Percentiles rank a stretch among this genome's conserved stretches.
Evolutionary conservation across 371 early-diverging fungal species (phyloP).

Genomic region (Mucor plumbeus): DNA sequence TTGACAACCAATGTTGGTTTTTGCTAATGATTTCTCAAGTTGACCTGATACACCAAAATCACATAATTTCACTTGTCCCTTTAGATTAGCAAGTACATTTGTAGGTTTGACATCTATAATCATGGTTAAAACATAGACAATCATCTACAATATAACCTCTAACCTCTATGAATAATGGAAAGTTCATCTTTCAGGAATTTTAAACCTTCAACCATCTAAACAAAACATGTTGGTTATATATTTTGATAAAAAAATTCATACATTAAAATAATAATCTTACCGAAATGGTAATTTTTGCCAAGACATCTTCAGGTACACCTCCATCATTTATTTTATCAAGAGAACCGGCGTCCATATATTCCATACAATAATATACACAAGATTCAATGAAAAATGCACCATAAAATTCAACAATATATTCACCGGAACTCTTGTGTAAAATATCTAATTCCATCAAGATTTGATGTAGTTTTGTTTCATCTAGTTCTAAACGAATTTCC

Average conservation of each 20-base stretch:
- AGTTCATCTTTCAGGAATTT: conserved; percentile 89
- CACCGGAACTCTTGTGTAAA: conserved; percentile 83
- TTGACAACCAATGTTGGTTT: conserved; percentile 94
- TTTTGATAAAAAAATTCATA: too few species aligned
- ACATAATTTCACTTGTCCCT: conserved; percentile 92
- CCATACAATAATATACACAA: conserved; percentile 95
- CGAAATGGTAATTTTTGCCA: conserved; percentile 78
- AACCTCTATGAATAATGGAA: conserved; percentile 86
- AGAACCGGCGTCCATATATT: conserved; percentile 95
- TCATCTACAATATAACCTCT: neutral
- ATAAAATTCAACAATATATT: conserved; percentile 95
- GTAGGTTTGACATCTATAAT: conserved; percentile 91
- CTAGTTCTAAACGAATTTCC: conserved; percentile 92
- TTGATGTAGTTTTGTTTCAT: conserved; percentile 68
- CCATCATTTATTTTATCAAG: conserved; percentile 84
- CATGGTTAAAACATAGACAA: neutral
- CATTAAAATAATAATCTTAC: conserved; percentile 46
- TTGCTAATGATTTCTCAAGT: conserved; percentile 87
- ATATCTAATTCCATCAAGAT: conserved; percentile 54
- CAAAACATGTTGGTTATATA: too few species aligned
- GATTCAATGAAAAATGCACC: conserved; percentile 97
- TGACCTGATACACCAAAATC: conserved; percentile 93
- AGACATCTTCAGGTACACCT: conserved; percentile 84
- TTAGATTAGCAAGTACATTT: conserved; percentile 85
- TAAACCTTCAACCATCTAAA: conserved; percentile 85